Evolutionary conservation across 768 basidiomycete genomes (phyloP).

Genomic region (Amanita inopinata): DNA sequence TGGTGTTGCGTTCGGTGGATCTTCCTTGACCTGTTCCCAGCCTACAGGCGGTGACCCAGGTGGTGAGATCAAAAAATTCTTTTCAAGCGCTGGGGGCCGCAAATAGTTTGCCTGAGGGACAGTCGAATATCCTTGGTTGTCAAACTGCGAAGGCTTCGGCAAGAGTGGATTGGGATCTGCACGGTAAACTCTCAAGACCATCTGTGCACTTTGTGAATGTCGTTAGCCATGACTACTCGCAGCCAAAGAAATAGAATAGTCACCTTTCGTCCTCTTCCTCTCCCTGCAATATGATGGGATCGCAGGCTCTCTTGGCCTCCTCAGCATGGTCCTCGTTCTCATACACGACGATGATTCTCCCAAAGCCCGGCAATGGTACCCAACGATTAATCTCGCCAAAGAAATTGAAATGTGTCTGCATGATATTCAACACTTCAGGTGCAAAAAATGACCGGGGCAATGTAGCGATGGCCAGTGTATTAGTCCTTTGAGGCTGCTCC

Average conservation of each 20-base stretch:
- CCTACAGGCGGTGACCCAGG: slow-evolving; percentile 96
- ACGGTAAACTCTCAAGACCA: slow-evolving; percentile 59
- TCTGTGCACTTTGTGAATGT: slow-evolving; percentile 29
- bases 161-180: slow-evolving; percentile 62
- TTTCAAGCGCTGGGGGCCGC: slow-evolving; percentile 69
- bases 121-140: slow-evolving; percentile 16
- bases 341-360: slow-evolving; percentile 78
- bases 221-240: slow-evolving; percentile 3
- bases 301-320: slow-evolving; percentile 52
- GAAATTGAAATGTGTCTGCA: slow-evolving; percentile 60
- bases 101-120: slow-evolving; percentile 47
- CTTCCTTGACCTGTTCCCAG: slow-evolving; percentile 89
- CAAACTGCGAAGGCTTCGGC: slow-evolving; percentile 13
- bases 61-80: slow-evolving; percentile 96
- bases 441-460: slow-evolving; percentile 75
- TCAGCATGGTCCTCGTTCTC: slow-evolving; percentile 53
- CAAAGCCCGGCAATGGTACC: slow-evolving; percentile 79
- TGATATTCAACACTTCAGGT: slow-evolving; percentile 51
- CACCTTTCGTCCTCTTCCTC: slow-evolving; percentile 42
- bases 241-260: slow-evolving; percentile 17
- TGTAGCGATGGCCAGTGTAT: slow-evolving; percentile 76
- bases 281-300: slow-evolving; percentile 52
- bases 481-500: slow-evolving; percentile 36
- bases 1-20: slow-evolving; percentile 76
- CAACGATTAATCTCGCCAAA: slow-evolving; percentile 85